phyloP scores from a whole-genome alignment of 257 asterid genomes.

The Capsicum rhomboideum region DNA sequence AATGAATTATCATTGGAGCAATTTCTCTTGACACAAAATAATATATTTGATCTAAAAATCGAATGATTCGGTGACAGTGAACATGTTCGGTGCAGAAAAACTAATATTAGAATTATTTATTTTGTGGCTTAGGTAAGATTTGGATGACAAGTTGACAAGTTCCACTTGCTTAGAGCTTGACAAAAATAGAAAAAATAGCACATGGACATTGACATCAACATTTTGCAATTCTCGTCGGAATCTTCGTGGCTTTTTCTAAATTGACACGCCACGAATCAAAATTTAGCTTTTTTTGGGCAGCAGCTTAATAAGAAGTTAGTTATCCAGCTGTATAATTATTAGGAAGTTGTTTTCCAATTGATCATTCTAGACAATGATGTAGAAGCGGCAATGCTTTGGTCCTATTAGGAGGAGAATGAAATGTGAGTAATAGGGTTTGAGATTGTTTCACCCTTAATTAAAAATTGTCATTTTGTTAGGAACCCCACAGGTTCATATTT shows the following conservation, averaged over 20 bases:
- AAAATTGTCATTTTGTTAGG: not conserved
- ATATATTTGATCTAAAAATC: not conserved
- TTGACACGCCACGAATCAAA: not conserved
- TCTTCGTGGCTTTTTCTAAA: not conserved
- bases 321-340: not conserved
- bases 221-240: not conserved
- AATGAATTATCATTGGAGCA: too few species aligned
- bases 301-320: not conserved
- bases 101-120: not conserved
- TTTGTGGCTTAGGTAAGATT: not conserved
- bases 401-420: not conserved
- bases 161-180: not conserved
- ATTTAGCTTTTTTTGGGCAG: not conserved
- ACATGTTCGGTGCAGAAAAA: not conserved
- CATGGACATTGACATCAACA: not conserved
- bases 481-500: too few species aligned
- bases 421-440: not conserved
- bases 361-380: not conserved
- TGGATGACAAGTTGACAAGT: not conserved
- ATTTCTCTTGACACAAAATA: too few species aligned
- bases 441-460: not conserved
- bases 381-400: not conserved
- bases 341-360: not conserved
- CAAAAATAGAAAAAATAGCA: not conserved
- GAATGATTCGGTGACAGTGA: not conserved